These are phyloP conservation scores for Candida albicans DNA, from an alignment of 1,139 yeast species.

Conservation along the genomic window DNA sequence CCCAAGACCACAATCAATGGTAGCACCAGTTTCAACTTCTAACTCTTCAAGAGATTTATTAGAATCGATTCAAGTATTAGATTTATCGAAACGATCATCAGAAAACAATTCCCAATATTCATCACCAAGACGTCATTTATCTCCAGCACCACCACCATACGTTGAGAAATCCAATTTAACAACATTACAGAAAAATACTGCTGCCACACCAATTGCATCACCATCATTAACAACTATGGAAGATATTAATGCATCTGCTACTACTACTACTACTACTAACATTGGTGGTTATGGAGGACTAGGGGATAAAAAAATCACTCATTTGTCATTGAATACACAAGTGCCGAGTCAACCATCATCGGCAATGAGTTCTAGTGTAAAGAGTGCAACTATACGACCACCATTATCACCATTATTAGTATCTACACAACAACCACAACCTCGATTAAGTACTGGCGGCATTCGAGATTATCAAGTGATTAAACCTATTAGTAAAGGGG, in stretches of 20 bases:
- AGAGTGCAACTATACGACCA: slow-evolving; percentile 31
- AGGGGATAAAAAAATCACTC: slow-evolving; percentile 14
- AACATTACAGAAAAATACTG: slow-evolving; percentile 51
- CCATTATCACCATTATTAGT: slow-evolving; percentile 83
- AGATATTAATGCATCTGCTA: not conserved
- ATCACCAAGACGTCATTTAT: slow-evolving; percentile 55
- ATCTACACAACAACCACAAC: slow-evolving; percentile 55
- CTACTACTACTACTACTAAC: not conserved
- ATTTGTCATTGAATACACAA: slow-evolving; percentile 15
- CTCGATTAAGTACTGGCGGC: slow-evolving; percentile 60
- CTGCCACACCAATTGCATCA: slow-evolving; percentile 15
- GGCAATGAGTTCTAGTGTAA: slow-evolving; percentile 12
- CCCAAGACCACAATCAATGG: slow-evolving; percentile 20
- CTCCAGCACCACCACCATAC: slow-evolving; percentile 49
- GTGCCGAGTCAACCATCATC: slow-evolving; percentile 8
- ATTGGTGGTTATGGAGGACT: not conserved
- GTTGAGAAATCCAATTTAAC: slow-evolving; percentile 51
- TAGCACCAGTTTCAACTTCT: slow-evolving; percentile 1
- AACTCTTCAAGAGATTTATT: slow-evolving; percentile 28
- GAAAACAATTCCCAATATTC: slow-evolving; percentile 35
- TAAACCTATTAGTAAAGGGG: slow-evolving; percentile 95
- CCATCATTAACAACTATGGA: slow-evolving; percentile 11
- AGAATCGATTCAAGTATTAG: slow-evolving; percentile 32
- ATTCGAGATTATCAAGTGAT: slow-evolving; percentile 87
- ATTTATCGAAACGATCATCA: slow-evolving; percentile 19